A percentile compares a stretch with the other conserved stretches of the same genome.
Evolutionary conservation across 164 flowering plant species (phyloP).

Genomic region (Vitis labrusca): DNA sequence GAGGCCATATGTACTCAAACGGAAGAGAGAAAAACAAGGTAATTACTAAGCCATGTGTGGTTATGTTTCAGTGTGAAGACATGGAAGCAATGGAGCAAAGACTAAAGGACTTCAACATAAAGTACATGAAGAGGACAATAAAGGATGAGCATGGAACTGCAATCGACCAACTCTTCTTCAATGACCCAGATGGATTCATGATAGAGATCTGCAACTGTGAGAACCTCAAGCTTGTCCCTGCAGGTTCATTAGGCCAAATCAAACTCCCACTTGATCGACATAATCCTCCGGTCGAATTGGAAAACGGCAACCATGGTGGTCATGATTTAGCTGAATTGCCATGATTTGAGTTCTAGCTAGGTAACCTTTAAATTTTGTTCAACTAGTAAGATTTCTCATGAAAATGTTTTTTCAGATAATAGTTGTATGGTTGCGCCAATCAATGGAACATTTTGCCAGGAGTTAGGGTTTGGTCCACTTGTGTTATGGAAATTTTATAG

Average conservation of each 20-base stretch:
- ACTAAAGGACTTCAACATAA: conserved; percentile 35
- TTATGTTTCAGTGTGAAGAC: conserved; percentile 46
- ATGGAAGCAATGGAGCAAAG: conserved; percentile 47
- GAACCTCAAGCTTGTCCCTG: conserved; percentile 59
- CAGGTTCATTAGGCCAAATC: conserved; percentile 34
- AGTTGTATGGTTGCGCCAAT: too few relatives aligned
- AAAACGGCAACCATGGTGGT: not conserved
- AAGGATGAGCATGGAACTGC: conserved; percentile 33
- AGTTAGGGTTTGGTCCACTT: too few relatives aligned
- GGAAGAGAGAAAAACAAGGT: too few relatives aligned
- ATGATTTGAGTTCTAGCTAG: too few relatives aligned
- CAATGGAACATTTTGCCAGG: too few relatives aligned
- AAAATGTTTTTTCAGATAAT: too few relatives aligned
- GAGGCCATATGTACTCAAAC: too few relatives aligned
- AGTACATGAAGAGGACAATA: conserved; percentile 51
- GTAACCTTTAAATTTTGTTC: too few relatives aligned
- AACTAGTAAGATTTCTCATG: too few relatives aligned
- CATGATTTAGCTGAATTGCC: not conserved
- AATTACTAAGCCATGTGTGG: not conserved
- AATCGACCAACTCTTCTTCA: conserved; percentile 63
- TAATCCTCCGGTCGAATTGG: conserved; percentile 38
- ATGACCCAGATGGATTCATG: conserved; percentile 72
- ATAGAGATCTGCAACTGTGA: conserved; percentile 82
- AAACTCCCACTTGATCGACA: conserved; percentile 51
- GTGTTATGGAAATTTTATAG: too few relatives aligned